phyloP scores from a whole-genome alignment of 2,329 filamentous ascomycete genomes.

The Triangularia verruculosa region DNA sequence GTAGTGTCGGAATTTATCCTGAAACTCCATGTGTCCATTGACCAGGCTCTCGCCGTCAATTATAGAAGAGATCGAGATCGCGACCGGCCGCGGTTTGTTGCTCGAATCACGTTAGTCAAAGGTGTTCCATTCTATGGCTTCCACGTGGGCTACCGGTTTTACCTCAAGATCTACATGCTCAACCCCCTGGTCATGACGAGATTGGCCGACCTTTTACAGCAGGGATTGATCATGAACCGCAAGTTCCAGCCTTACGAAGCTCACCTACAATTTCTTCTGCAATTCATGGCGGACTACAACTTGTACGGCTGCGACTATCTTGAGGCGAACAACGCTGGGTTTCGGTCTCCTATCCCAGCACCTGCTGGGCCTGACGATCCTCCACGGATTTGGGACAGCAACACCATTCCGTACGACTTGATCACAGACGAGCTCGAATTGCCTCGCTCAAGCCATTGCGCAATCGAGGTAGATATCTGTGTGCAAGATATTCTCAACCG shows the following conservation, averaged over 20 bases:
- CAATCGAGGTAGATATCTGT: conserved; percentile 84
- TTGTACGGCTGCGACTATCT: conserved; percentile 91
- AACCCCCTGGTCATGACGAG: conserved; percentile 86
- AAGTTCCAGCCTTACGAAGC: conserved; percentile 90
- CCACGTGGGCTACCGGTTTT: conserved; percentile 85
- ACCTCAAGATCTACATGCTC: conserved; percentile 91
- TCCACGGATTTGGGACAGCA: conserved; percentile 75
- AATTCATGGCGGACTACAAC: conserved; percentile 99
- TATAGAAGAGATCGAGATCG: conserved; percentile 74
- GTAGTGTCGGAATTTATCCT: conserved; percentile 73
- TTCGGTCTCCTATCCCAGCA: conserved; percentile 72
- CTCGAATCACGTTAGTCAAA: conserved; percentile 87
- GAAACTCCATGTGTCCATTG: conserved; percentile 79
- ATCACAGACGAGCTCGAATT: conserved; percentile 63
- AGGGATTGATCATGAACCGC: conserved; percentile 81
- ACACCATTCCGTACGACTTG: conserved; percentile 58
- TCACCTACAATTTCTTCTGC: conserved; percentile 85
- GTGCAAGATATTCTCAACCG: conserved; percentile 87
- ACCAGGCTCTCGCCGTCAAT: conserved; percentile 82
- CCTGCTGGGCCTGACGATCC: conserved; percentile 59
- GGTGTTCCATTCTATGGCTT: conserved; percentile 96
- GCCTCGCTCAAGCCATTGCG: conserved; percentile 80
- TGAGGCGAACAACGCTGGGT: conserved; percentile 65
- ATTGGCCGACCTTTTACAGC: conserved; percentile 79
- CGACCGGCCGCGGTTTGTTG: conserved; percentile 70